Percentiles rank a stretch among this genome's conserved stretches.
phyloP scores from a whole-genome alignment of 768 basidiomycete genomes.

The Sarcomyxa edulis region DNA sequence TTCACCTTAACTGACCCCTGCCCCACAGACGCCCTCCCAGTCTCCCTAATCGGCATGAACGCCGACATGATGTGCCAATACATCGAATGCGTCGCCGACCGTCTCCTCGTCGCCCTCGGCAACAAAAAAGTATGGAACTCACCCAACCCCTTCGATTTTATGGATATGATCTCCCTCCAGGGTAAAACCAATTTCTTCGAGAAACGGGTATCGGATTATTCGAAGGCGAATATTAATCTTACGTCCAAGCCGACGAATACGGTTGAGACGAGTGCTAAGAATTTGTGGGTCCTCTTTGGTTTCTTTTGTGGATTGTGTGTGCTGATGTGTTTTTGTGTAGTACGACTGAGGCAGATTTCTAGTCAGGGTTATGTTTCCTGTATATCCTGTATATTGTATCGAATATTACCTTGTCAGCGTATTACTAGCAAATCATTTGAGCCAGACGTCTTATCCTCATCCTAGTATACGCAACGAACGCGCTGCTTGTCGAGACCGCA shows the following conservation, averaged over 20 bases:
- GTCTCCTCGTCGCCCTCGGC: conserved; percentile 78
- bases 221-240: conserved; percentile 56
- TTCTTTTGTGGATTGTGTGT: too few species aligned
- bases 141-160: conserved; percentile 87
- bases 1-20: too few species aligned
- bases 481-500: too few species aligned
- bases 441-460: too few species aligned
- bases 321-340: too few species aligned
- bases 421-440: too few species aligned
- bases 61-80: conserved; percentile 83
- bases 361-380: too few species aligned
- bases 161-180: conserved; percentile 93
- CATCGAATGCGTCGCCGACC: conserved; percentile 90
- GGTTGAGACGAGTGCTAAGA: conserved; percentile 7
- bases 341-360: too few species aligned
- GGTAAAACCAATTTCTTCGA: conserved; percentile 98
- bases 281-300: conserved; percentile 24
- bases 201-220: conserved; percentile 86
- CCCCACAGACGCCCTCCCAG: conserved; percentile 83
- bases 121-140: conserved; percentile 73
- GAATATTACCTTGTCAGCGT: too few species aligned
- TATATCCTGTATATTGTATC: too few species aligned
- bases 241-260: conserved; percentile 9
- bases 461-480: too few species aligned
- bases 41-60: conserved; percentile 90